A percentile compares a stretch with the other conserved stretches of the same genome.
Conservation (phyloP, 257 asterid genomes). For the Parsonsia alboflavescens region DNA sequence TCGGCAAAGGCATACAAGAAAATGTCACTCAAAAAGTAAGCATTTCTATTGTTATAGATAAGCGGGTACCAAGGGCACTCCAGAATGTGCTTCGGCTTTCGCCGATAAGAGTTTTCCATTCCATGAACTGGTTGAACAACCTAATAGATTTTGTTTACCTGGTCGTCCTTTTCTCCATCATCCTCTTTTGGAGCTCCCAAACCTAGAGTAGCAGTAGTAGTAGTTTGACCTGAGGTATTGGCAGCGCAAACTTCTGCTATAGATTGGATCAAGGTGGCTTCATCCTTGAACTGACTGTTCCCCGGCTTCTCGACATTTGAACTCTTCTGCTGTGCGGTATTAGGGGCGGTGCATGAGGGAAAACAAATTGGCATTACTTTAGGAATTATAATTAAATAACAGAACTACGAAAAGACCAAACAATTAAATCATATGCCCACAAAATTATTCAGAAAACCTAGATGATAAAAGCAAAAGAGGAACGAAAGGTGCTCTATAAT, state of each 20-base stretch:
- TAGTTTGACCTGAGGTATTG: neutral
- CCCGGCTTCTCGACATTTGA: neutral
- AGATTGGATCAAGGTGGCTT: neutral
- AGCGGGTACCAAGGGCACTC: neutral
- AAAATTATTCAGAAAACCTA: neutral
- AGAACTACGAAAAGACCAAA: neutral
- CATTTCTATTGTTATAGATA: neutral
- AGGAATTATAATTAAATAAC: neutral
- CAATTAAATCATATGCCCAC: neutral
- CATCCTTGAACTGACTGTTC: neutral
- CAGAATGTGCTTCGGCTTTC: neutral
- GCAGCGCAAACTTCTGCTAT: neutral
- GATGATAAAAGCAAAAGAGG: neutral
- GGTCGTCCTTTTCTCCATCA: neutral
- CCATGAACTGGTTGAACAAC: slow-evolving; percentile 1
- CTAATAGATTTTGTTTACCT: slow-evolving; percentile 5
- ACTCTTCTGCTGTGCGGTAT: neutral
- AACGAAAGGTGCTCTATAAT: neutral
- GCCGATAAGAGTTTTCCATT: neutral
- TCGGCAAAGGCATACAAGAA: neutral
- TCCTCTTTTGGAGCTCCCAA: neutral
- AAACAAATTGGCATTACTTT: neutral
- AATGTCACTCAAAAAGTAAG: neutral
- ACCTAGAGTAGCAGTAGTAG: neutral
- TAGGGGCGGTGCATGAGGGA: neutral